Percentiles rank a stretch among this genome's conserved stretches.
phyloP scores from a whole-genome alignment of 2,329 filamentous ascomycete species.

The Colletotrichum sp. region DNA sequence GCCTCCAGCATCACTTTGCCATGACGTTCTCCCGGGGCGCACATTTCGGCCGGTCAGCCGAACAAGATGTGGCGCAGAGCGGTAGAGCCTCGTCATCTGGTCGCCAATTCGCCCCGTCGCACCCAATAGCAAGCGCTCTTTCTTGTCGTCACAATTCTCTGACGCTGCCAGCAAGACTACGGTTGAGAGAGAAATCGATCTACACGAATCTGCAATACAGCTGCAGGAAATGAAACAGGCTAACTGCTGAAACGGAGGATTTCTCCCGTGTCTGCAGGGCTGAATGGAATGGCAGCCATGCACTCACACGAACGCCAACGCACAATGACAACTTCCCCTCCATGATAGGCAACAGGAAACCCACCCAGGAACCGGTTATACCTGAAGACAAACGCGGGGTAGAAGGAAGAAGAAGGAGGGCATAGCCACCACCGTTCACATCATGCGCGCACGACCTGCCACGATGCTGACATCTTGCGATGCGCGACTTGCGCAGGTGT shows the following conservation, averaged over 20 bases:
- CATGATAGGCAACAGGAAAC: background rate
- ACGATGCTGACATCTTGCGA: background rate
- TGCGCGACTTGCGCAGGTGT: background rate
- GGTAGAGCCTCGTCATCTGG: background rate
- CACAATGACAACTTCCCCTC: constrained; percentile 3
- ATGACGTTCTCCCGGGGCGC: background rate
- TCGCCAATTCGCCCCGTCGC: background rate
- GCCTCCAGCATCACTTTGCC: background rate
- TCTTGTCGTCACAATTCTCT: background rate
- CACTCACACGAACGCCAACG: background rate
- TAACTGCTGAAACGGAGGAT: constrained; percentile 3
- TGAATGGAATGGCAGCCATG: background rate
- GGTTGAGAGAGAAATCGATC: background rate
- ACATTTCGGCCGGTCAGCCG: background rate
- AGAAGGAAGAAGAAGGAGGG: constrained; percentile 2
- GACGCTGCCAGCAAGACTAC: background rate
- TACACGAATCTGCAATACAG: background rate
- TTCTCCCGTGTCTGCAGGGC: constrained; percentile 7
- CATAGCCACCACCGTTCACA: constrained; percentile 4
- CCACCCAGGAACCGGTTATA: background rate
- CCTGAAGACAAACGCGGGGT: constrained; percentile 3
- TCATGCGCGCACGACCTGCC: background rate
- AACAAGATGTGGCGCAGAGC: background rate
- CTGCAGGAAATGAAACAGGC: constrained; percentile 14
- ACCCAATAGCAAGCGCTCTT: background rate